Percentiles rank a stretch among this genome's conserved stretches.
These are phyloP conservation scores for Colletotrichum ledebouriae DNA, from an alignment of 2,329 filamentous ascomycete species.

Conservation along the genomic window DNA sequence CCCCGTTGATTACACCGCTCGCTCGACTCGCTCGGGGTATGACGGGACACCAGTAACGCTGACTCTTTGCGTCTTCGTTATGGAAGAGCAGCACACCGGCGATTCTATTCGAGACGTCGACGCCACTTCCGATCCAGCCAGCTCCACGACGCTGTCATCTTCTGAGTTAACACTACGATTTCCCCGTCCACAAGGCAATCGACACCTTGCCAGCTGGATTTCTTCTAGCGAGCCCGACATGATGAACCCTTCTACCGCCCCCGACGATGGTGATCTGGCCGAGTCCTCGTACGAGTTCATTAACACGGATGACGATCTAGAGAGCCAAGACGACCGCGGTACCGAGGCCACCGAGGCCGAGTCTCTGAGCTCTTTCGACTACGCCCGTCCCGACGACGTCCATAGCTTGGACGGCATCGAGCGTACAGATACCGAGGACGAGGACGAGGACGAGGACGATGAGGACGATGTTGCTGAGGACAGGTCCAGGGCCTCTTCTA, in stretches of 20 bases:
- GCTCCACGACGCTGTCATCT: constrained; percentile 49
- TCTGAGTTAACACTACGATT: constrained; percentile 68
- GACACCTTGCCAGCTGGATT: constrained; percentile 70
- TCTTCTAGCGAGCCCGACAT: constrained; percentile 70
- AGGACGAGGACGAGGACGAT: constrained; percentile 37
- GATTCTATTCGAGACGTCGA: constrained; percentile 35
- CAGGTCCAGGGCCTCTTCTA: constrained; percentile 53
- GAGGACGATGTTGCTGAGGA: constrained; percentile 44
- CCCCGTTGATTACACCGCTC: constrained; percentile 5
- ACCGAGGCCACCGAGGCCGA: constrained; percentile 60
- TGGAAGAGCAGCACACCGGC: constrained; percentile 61
- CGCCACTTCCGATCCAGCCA: constrained; percentile 44
- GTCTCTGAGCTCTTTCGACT: constrained; percentile 65
- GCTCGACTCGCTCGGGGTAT: constrained; percentile 50
- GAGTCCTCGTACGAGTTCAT: constrained; percentile 72
- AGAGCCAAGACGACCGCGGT: constrained; percentile 64
- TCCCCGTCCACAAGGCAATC: constrained; percentile 67
- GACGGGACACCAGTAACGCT: constrained; percentile 53
- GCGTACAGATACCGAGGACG: constrained; percentile 55
- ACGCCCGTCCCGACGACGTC: constrained; percentile 63
- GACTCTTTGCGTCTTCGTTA: constrained; percentile 58
- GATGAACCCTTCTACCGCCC: constrained; percentile 60
- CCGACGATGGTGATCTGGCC: constrained; percentile 60
- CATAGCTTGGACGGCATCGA: constrained; percentile 66
- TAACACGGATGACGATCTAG: constrained; percentile 66